These are phyloP conservation scores for Primulina huaijiensis DNA, from an alignment of 257 asterid genomes.

Conservation along the genomic window DNA sequence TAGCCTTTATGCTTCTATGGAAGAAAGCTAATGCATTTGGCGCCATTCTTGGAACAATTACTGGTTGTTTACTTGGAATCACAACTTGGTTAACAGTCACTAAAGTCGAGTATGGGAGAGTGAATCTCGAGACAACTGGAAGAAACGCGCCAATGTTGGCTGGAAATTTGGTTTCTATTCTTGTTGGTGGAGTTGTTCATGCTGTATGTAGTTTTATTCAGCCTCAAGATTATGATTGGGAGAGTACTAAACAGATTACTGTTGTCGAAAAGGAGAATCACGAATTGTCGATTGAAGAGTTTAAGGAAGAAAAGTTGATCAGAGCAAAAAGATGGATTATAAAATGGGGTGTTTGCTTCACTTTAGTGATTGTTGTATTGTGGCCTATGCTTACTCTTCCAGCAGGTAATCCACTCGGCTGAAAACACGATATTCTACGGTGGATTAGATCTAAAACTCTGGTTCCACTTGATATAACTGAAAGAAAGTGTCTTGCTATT, in stretches of 20 bases:
- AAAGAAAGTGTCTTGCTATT: no score
- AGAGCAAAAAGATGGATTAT: constrained; percentile 72
- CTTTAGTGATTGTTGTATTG: constrained; percentile 54
- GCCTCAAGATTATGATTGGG: constrained; percentile 92
- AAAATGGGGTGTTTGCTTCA: constrained; percentile 87
- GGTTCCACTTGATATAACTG: no score
- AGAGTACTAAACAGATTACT: constrained; percentile 64
- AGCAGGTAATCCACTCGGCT: constrained; percentile 42
- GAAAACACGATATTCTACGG: background rate
- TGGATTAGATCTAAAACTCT: no score
- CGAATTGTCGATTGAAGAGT: constrained; percentile 57
- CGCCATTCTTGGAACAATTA: constrained; percentile 64
- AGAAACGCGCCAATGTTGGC: constrained; percentile 91
- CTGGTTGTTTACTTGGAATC: constrained; percentile 77
- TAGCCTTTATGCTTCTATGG: constrained; percentile 93
- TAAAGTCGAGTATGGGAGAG: constrained; percentile 69
- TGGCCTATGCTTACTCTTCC: constrained; percentile 95
- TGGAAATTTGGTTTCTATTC: constrained; percentile 80
- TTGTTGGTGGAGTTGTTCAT: constrained; percentile 78
- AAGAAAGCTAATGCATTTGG: constrained; percentile 72
- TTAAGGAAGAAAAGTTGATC: constrained; percentile 58
- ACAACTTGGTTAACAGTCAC: constrained; percentile 77
- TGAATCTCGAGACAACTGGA: constrained; percentile 83
- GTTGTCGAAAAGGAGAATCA: constrained; percentile 76
- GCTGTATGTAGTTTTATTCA: constrained; percentile 56